phyloP scores from a whole-genome alignment of 306 rosid species.

The Begonia masoniana region DNA sequence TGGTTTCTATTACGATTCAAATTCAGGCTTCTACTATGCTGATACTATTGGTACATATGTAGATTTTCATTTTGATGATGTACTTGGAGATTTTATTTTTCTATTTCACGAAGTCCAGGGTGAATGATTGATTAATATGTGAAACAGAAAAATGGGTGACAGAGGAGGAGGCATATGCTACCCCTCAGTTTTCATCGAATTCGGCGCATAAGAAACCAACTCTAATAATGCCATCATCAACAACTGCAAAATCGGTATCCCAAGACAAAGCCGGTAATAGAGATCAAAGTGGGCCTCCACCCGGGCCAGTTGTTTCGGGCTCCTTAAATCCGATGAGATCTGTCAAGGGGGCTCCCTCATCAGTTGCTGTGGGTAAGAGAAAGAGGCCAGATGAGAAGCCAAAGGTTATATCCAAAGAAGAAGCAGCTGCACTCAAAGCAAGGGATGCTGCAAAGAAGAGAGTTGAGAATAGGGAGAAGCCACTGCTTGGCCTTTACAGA shows the following conservation, averaged over 20 bases:
- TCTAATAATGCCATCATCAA: constrained; percentile 26
- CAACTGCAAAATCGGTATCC: constrained; percentile 25
- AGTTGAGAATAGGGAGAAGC: constrained; percentile 80
- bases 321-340: constrained; percentile 54
- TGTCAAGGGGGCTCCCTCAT: constrained; percentile 59
- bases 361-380: constrained; percentile 75
- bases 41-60: constrained; percentile 56
- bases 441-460: constrained; percentile 97
- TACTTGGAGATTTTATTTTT: background rate
- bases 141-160: constrained; percentile 91
- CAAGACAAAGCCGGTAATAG: constrained; percentile 29
- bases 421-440: constrained; percentile 83
- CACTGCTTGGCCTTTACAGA: constrained; percentile 77
- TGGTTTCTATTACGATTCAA: constrained; percentile 70
- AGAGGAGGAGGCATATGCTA: constrained; percentile 81
- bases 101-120: background rate
- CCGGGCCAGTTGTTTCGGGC: constrained; percentile 52
- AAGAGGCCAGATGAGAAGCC: constrained; percentile 58
- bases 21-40: constrained; percentile 83
- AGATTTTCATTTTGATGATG: background rate
- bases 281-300: constrained; percentile 30
- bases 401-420: constrained; percentile 56
- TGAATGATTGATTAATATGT: constrained; percentile 19
- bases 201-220: constrained; percentile 25
- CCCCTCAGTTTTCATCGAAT: constrained; percentile 50